Base-by-base conservation (phyloP, 139 green algal species). In the Choricystis sp. region DNA sequence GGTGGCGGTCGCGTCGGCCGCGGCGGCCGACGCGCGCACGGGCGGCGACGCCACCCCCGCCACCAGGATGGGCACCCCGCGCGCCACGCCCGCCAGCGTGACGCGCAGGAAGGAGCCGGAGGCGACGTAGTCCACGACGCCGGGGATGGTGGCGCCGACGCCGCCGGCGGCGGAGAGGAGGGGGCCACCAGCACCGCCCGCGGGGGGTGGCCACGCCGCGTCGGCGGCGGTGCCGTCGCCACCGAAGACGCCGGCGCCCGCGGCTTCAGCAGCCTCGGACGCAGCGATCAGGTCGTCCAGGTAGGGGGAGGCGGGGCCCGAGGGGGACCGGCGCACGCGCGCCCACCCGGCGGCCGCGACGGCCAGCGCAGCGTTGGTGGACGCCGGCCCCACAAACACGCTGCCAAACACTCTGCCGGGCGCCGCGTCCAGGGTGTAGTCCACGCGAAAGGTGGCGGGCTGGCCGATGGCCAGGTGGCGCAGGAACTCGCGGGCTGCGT, bases 401-500 rank as follows among this genome's bases (percentile, higher is more conserved):
- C 72, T 85, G 62, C 91, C 92, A 73, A 98, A 98, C 73, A 96
- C 90, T 4, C 40, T 16, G 40, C 40, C 40, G 9, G 40, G 40
- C 40, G 9, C 40, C 19, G 90, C 81, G 28, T 71, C 74, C 27
- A 98, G 76, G 3, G 73, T 73, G 63, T 97, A 96, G 72, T 98
- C 90, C 27, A 96, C 79, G 26, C 81, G 83, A 70, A 98, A 98
- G 23, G 87, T 79, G 56, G 78, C 84, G 25, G 73, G 59, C 82
- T 89, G 80, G 66, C 92, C 92, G 48, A 96, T 86, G 31, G 77
- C 68, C 31, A 87, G 83, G 66, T 89, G 88, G 57, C 92, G 80
- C 59, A 98, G 75, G 58, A 86, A 94, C 70, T 98, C 92, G n/a
- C 87, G 76, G 2, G 81, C 79, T 23, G 87, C 71, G 85, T 86